Evolutionary conservation across 139 green algal genomes (phyloP), one percentile per base, ranked within the genome.

Genomic region (Dunaliella primolecta): DNA sequence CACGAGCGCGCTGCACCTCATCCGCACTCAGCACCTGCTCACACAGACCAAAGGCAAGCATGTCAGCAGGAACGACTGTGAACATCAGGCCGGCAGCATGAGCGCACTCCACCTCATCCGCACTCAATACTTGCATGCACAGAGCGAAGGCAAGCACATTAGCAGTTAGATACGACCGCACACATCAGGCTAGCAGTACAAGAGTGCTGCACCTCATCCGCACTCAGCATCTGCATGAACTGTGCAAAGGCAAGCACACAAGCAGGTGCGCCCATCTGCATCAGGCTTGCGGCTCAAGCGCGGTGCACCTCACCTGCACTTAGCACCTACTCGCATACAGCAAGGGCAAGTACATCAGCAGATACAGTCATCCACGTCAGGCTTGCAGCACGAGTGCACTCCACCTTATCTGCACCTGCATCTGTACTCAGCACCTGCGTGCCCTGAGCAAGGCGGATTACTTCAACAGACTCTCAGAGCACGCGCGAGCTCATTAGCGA

Each of bases 101-200:
- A 80, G 33, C 64, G 31, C 32, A 25, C 32, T 56, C 15, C 15
- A 3, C 21, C 64, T 21, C 32, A n/a, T n/a, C n/a, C n/a, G n/a
- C n/a, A n/a, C n/a, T n/a, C n/a, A n/a, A n/a, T n/a, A n/a, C n/a
- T n/a, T n/a, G n/a, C n/a, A n/a, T n/a, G n/a, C n/a, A n/a, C n/a
- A n/a, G n/a, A n/a, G n/a, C n/a, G n/a, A n/a, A n/a, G n/a, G n/a
- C n/a, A n/a, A n/a, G n/a, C n/a, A n/a, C n/a, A n/a, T n/a, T n/a
- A n/a, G n/a, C n/a, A n/a, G n/a, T n/a, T n/a, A n/a, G n/a, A n/a
- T n/a, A n/a, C n/a, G n/a, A n/a, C n/a, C n/a, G n/a, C n/a, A n/a
- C 95, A 98, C 90, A 94, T 92, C 27, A 85, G 56, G 27, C 71
- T 2, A 3, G 80, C 75, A 0, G 38, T 34, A 2, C 81, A 86